phyloP scores from a whole-genome alignment of 2,329 filamentous ascomycete genomes.

The Trichoderma simmonsii region DNA sequence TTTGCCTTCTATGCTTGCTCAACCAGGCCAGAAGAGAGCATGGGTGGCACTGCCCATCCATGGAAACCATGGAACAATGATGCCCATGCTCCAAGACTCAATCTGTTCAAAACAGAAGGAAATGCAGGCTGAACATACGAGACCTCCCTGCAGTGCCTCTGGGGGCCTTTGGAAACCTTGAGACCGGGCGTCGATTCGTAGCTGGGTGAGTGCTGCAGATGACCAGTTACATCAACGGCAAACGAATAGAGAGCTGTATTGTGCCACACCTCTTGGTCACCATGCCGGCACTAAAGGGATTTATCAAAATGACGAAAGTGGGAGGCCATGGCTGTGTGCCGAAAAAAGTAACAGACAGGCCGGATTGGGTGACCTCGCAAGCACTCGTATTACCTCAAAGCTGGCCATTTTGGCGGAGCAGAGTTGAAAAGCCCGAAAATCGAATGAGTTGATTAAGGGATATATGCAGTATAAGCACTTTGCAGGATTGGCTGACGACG shows the following conservation, averaged over 20 bases:
- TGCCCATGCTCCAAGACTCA: background rate
- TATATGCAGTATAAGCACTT: background rate
- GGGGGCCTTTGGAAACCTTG: background rate
- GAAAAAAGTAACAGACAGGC: background rate
- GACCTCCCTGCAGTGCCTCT: background rate
- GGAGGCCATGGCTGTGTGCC: background rate
- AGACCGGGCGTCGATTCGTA: background rate
- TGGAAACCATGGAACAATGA: background rate
- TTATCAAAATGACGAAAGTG: background rate
- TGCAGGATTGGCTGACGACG: background rate
- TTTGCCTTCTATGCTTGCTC: background rate
- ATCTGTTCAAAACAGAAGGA: background rate
- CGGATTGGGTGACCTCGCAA: background rate
- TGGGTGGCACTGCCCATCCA: background rate
- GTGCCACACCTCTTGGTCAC: background rate
- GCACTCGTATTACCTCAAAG: background rate
- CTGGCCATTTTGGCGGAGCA: background rate
- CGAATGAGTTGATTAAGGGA: background rate
- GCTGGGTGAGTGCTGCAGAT: background rate
- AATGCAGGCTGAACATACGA: background rate
- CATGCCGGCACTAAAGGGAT: slow-evolving; percentile 10
- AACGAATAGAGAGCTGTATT: background rate
- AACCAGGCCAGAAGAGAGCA: background rate
- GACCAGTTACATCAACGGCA: background rate
- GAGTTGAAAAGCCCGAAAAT: background rate